Evolutionary conservation across 1,284 basidiomycete genomes (phyloP), one percentile per base, ranked within the genome.

Genomic region (Microbotryum saponariae): DNA sequence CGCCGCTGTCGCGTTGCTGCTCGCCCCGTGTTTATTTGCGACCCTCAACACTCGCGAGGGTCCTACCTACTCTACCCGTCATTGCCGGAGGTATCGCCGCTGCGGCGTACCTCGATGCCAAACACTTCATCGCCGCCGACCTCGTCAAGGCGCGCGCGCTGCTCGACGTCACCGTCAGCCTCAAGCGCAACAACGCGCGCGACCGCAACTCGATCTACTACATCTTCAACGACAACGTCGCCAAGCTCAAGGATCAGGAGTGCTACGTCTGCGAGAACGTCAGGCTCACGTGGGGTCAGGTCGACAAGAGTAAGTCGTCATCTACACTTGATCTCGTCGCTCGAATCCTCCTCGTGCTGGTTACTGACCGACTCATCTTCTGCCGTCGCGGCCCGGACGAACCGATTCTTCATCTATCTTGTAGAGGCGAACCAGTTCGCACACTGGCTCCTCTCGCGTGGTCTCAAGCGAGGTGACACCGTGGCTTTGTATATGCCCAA

Each of bases 191-290:
- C 56, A 45, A 62, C 33, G 21, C 52, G 7, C 49, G 12, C 6
- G 65, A 69, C 51, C 16, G 44, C 12, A 62, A 62, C 60, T 62
- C 60, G 51, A 37, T 67, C 49, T 69, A 52, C 31, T 68, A 70
- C 58, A 14, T 51, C 45, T 70, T 70, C 27, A 61, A 63, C 20
- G 23, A 60, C 6, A 46, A 56, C 1, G 45, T 20, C 21, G n/a
- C 33, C 18, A 25, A 48, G 14, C 14, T 44, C 5, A n/a, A 21
- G 5, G 59, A 60, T 14, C 37, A 7, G 21, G 63, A 66, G 29
- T 65, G 63, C 54, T 62, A 59, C 45, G 56, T 60, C 20, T 70
- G 66, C 54, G 61, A 70, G 18, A 62, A 52, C 1, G 12, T 27
- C 12, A 55, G 56, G 5, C 23, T 60, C 14, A 56, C 52, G n/a